Conservation (phyloP, 371 early-diverging fungal genomes). For the Mucor ambiguus region DNA sequence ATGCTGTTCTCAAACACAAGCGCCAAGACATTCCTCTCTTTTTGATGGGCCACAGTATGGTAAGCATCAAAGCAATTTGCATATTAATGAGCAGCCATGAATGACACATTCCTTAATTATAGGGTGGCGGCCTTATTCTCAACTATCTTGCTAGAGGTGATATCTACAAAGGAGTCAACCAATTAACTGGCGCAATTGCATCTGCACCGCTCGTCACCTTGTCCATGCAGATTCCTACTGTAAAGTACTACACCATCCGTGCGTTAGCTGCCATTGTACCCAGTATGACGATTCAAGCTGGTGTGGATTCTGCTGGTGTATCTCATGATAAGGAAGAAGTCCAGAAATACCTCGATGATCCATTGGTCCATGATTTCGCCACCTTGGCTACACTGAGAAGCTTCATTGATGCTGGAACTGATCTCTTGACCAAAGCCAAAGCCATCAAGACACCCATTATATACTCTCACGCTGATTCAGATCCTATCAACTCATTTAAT, state of each 20-base stretch:
- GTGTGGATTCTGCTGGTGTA: slow-evolving; percentile 43
- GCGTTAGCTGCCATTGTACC: slow-evolving; percentile 47
- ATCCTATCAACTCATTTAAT: slow-evolving; percentile 45
- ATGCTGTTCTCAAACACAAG: slow-evolving; percentile 48
- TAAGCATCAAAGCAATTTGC: slow-evolving; percentile 16
- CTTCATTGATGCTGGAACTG: slow-evolving; percentile 38
- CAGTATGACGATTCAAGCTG: slow-evolving; percentile 44
- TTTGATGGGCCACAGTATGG: slow-evolving; percentile 70
- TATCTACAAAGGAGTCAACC: slow-evolving; percentile 35
- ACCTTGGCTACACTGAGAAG: slow-evolving; percentile 39
- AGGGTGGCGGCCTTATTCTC: slow-evolving; percentile 63
- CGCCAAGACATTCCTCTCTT: slow-evolving; percentile 52
- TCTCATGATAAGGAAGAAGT: slow-evolving; percentile 53
- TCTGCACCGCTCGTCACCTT: slow-evolving; percentile 44
- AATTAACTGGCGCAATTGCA: slow-evolving; percentile 53
- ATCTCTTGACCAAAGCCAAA: slow-evolving; percentile 24
- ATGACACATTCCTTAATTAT: slow-evolving; percentile 7
- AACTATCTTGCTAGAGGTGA: slow-evolving; percentile 53
- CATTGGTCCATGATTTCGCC: slow-evolving; percentile 54
- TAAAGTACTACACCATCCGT: slow-evolving; percentile 36
- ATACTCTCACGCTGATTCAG: slow-evolving; percentile 51
- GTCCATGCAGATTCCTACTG: slow-evolving; percentile 36
- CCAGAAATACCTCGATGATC: slow-evolving; percentile 52
- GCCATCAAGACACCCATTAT: slow-evolving; percentile 42
- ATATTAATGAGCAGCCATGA: background rate